These are phyloP conservation scores for Plasmodium chabaudi DNA, from an alignment of 169 alveolate genomes.

Conservation along the genomic window DNA sequence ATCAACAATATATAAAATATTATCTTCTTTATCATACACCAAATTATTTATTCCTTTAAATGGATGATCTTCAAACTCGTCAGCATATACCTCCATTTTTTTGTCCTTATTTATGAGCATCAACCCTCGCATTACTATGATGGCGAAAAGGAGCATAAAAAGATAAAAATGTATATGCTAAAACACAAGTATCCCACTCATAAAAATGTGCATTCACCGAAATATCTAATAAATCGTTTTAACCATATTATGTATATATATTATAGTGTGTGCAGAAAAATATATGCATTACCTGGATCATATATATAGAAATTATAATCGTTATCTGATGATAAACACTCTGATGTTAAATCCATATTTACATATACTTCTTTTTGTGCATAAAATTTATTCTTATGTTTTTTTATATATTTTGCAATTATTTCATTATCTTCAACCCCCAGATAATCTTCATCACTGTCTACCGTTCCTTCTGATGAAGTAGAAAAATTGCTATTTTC, in stretches of 20 bases:
- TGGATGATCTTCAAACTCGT: conserved; percentile 46
- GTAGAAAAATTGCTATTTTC: conserved; percentile 9
- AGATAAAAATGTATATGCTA: conserved; percentile 7
- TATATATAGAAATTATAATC: conserved; percentile 65
- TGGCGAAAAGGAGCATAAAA: not conserved
- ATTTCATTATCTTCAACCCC: conserved; percentile 2
- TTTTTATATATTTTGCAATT: conserved; percentile 8
- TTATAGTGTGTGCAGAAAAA: not conserved
- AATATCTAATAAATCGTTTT: not conserved
- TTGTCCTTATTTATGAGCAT: conserved; percentile 63
- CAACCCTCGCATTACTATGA: conserved; percentile 39
- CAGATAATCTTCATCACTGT: conserved; percentile 4
- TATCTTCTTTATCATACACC: conserved; percentile 28
- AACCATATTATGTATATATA: conserved; percentile 13
- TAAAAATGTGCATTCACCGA: too few species aligned
- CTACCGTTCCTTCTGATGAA: conserved; percentile 25
- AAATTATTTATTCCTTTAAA: conserved; percentile 44
- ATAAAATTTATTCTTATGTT: conserved; percentile 16
- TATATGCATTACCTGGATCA: conserved; percentile 51
- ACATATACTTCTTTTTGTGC: conserved; percentile 43
- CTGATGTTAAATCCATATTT: conserved; percentile 35
- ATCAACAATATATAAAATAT: conserved; percentile 53
- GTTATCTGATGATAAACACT: conserved; percentile 70
- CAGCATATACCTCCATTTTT: conserved; percentile 43
- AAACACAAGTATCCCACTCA: not conserved